Evolutionary conservation across 2,329 filamentous ascomycete species (phyloP).

Genomic region (Tolypocladium amazonense): DNA sequence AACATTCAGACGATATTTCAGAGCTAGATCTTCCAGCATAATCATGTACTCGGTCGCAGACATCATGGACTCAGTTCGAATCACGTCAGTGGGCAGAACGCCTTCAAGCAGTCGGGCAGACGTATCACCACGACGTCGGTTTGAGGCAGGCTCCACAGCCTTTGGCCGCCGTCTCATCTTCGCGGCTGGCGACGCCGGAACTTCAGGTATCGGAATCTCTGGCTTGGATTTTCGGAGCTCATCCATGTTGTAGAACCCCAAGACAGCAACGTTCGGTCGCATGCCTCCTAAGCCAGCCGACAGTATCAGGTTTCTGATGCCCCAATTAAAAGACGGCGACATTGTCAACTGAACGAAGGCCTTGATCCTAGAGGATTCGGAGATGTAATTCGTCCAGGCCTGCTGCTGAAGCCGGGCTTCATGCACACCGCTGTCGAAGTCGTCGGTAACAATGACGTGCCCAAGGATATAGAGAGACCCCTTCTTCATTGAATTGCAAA

Average conservation of each 20-base stretch:
- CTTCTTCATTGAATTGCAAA: conserved; percentile 87
- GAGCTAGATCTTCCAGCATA: conserved; percentile 69
- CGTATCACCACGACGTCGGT: conserved; percentile 40
- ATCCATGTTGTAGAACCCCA: conserved; percentile 72
- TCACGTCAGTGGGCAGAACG: conserved; percentile 57
- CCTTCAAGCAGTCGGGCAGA: conserved; percentile 46
- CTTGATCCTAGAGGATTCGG: conserved; percentile 74
- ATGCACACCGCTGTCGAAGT: conserved; percentile 68
- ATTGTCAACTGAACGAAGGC: conserved; percentile 83
- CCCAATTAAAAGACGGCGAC: conserved; percentile 76
- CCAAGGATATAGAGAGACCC: conserved; percentile 76
- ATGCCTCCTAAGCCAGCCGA: conserved; percentile 78
- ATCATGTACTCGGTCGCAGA: conserved; percentile 67
- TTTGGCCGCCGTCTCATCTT: conserved; percentile 20
- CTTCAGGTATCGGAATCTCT: conserved; percentile 43
- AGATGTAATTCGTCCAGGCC: conserved; percentile 76
- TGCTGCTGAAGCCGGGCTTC: conserved; percentile 74
- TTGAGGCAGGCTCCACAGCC: conserved; percentile 17
- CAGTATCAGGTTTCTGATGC: conserved; percentile 70
- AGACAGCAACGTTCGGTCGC: conserved; percentile 76
- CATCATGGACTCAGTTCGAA: conserved; percentile 57
- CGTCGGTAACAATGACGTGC: conserved; percentile 76
- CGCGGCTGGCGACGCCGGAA: conserved; percentile 24
- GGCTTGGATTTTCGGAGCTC: conserved; percentile 55
- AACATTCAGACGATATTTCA: conserved; percentile 72